phyloP scores from a whole-genome alignment of 441 rosid species.

The Gossypium aridum region DNA sequence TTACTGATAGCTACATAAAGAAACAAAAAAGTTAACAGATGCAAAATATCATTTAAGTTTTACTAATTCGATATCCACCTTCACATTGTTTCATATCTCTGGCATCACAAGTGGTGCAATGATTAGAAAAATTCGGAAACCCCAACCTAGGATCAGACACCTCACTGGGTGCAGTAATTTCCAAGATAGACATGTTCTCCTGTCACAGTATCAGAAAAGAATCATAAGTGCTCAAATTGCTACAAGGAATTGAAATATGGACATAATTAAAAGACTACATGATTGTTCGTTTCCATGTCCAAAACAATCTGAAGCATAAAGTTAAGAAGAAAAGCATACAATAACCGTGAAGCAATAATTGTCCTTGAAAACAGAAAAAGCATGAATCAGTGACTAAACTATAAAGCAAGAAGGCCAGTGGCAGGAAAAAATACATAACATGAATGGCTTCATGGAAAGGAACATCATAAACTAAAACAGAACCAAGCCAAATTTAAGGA shows the following conservation, averaged over 20 bases:
- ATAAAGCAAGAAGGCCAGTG: neutral
- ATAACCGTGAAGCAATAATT: neutral
- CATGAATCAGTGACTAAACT: neutral
- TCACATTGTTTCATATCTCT: slow-evolving; percentile 55
- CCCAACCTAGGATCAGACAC: slow-evolving; percentile 79
- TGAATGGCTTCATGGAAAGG: neutral
- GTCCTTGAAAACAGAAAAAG: neutral
- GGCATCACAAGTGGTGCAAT: slow-evolving; percentile 71
- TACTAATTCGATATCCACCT: slow-evolving; percentile 39
- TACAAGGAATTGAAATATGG: neutral
- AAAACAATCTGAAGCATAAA: slow-evolving; percentile 3
- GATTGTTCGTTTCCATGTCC: neutral
- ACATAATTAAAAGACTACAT: neutral
- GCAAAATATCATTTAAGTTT: slow-evolving; percentile 10
- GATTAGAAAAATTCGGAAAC: slow-evolving; percentile 58
- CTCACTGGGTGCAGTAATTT: slow-evolving; percentile 40
- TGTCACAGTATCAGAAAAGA: slow-evolving; percentile 25
- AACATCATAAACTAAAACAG: neutral
- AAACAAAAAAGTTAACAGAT: slow-evolving; percentile 4
- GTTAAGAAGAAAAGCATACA: neutral
- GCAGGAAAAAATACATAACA: neutral
- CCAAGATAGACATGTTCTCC: slow-evolving; percentile 50
- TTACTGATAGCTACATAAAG: slow-evolving; percentile 1
- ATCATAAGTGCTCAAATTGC: neutral
- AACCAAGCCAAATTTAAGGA: neutral